A percentile compares a stretch with the other conserved stretches of the same genome.
These are phyloP conservation scores for Hypoxylon sp. DNA, from an alignment of 2,329 filamentous ascomycete species.

Conservation along the genomic window DNA sequence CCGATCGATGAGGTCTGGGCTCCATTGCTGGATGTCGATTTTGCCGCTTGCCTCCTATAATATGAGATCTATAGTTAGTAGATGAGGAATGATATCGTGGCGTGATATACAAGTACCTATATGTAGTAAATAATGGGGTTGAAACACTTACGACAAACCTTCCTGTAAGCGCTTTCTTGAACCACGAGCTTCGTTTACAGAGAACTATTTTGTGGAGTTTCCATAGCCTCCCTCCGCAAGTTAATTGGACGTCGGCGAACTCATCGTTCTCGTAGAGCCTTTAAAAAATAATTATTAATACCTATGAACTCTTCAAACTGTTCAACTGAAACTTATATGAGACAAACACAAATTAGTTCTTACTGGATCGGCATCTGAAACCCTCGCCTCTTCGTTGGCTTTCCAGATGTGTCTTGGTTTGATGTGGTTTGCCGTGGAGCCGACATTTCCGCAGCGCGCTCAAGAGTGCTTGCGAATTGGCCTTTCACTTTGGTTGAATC, in stretches of 20 bases:
- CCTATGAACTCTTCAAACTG: background rate
- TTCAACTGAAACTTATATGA: background rate
- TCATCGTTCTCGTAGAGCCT: conserved; percentile 3
- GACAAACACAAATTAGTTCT: background rate
- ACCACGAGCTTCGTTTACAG: conserved; percentile 5
- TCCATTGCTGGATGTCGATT: conserved; percentile 5
- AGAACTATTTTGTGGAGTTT: background rate
- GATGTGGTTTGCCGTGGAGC: background rate
- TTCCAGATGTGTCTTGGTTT: background rate
- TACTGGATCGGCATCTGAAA: background rate
- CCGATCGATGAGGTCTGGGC: background rate
- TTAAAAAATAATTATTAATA: background rate
- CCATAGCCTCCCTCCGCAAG: background rate
- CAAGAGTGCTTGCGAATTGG: background rate
- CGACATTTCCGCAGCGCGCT: background rate
- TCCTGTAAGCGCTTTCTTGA: conserved; percentile 1
- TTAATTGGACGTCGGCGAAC: conserved; percentile 6
- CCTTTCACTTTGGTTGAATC: background rate
- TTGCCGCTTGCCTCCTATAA: conserved; percentile 1
- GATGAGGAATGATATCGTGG: background rate
- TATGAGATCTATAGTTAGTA: background rate
- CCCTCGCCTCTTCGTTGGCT: background rate
- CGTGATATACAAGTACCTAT: background rate
- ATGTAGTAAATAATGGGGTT: background rate
- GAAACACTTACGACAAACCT: background rate